Base-by-base conservation (phyloP, 805 yeast species). In the Barnettozyma vustinii region DNA sequence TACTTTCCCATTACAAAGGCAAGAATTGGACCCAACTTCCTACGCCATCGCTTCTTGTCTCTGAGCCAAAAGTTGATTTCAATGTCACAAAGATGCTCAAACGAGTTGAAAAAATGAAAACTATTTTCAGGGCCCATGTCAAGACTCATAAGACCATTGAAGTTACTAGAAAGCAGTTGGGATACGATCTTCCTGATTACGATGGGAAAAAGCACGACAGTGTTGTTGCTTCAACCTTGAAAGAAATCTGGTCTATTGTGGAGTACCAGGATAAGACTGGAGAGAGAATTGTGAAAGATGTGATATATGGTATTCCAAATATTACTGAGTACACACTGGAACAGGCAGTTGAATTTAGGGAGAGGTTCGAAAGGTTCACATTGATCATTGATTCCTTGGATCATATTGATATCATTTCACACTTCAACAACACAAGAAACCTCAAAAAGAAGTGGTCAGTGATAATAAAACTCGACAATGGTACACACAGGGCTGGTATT, bases 81-180 rank as follows among this genome's bases (percentile, higher is more conserved):
- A 78, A 79, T 56, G 66, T 74, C 48, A 66, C 66, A n/a, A 64
- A 61, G 25, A 78, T 77, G 82, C 69, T 78, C 8, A 54, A 56
- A 8, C 71, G 69, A 52, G 74, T 79, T 2, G 46, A 51, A 1
- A 57, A 60, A 1, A 58, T n/a, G n/a, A n/a, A n/a, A n/a, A n/a
- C n/a, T n/a, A n/a, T 63, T 18, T 84, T 85, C 61, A 70, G 95
- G 51, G 83, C 86, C 4, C 90, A 85, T 60, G 80, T 86, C 20
- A 86, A 86, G 63, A 87, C 94, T 0, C 90, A 84, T 62, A 86
- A 87, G 62, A 75, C 86, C 1, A 54, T 70, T 9, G 84, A 81
- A 55, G 90, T 87, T 7, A 68, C 81, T 2, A 56, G 63, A 20
- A 61, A 76, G 39, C 86, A 83, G 64, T 61, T 83, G 60, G 83